A percentile compares a stretch with the other conserved stretches of the same genome.
Conservation (phyloP, 73 alveolate species). For the Diophrys sp. region DNA sequence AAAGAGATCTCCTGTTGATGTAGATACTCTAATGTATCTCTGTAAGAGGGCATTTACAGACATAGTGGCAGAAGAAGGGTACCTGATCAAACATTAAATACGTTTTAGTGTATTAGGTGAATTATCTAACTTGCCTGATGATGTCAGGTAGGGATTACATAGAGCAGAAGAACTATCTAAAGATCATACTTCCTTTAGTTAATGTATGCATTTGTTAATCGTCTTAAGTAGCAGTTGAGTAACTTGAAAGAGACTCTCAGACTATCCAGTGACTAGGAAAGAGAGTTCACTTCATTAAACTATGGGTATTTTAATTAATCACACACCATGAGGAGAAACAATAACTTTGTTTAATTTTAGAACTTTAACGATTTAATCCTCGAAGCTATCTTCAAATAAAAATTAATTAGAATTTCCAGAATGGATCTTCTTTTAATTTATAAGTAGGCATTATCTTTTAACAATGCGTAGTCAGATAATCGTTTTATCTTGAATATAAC, state of each 20-base stretch:
- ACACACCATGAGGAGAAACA: too few relatives aligned
- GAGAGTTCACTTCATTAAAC: too few relatives aligned
- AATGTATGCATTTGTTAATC: slow-evolving; percentile 79
- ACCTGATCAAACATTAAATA: slow-evolving; percentile 47
- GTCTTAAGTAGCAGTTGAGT: slow-evolving; percentile 38
- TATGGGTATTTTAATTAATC: too few relatives aligned
- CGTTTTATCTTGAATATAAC: too few relatives aligned
- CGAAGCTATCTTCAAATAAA: too few relatives aligned
- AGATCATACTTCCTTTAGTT: slow-evolving; percentile 45
- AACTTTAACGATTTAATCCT: too few relatives aligned
- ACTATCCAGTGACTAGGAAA: too few relatives aligned
- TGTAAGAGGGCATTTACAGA: slow-evolving; percentile 52
- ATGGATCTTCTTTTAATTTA: too few relatives aligned
- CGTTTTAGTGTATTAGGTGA: slow-evolving; percentile 66
- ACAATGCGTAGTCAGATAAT: too few relatives aligned
- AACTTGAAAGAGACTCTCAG: not conserved
- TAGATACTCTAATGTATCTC: slow-evolving; percentile 63
- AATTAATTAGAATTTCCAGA: too few relatives aligned
- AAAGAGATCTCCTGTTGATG: slow-evolving; percentile 73
- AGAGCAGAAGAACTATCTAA: slow-evolving; percentile 66
- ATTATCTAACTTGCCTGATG: slow-evolving; percentile 64
- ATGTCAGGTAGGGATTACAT: slow-evolving; percentile 55
- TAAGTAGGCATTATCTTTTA: too few relatives aligned
- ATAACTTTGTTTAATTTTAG: too few relatives aligned
- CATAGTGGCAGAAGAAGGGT: slow-evolving; percentile 57